Evolutionary conservation across 2,329 filamentous ascomycete species (phyloP), one percentile per base, ranked within the genome.

Genomic region (Fusarium haematococcum): DNA sequence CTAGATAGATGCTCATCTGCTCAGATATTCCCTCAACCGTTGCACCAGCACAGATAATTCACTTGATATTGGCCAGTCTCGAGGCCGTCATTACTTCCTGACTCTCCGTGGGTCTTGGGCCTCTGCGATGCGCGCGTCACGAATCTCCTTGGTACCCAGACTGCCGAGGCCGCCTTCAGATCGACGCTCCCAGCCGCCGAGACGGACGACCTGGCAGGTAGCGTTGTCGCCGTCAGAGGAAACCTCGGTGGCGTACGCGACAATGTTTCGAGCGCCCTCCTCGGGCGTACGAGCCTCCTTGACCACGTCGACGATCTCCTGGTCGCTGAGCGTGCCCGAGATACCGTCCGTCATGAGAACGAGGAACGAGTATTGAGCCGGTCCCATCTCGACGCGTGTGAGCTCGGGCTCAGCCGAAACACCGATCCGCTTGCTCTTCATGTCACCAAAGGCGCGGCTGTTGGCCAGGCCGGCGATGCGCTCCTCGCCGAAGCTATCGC

Each of bases 361-460:
- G 61, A 98, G 81, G 83, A 99, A 99, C 4, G 92, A 92, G 83
- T 95, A 98, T 82, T 98, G 92, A 0, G 94, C 95, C 0, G 96
- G 93, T 0, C 88, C 89, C 71, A 98, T 87, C 73, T 98, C 94
- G 14, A 95, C 86, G 39, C 93, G 91, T 1, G 90, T 91, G 70
- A 98, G 91, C 80, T 98, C 95, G 0, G 97, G 97, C 83, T 99
- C 97, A 2, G 97, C 97, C 5, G 93, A 95, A 14, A 99, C 96
- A 32, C 97, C 97, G 62, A 98, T 92, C 63, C 96, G 93, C 84
- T 99, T 99, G 67, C 92, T 94, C 37, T 90, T 89, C 84, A 98
- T 95, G 85, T 99, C 97, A 30, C 97, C 97, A 81, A 99, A 98
- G 5, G 97, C 90, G 33, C 97, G 93, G 35, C 94, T 97, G 84